Conservation (phyloP, 2,329 filamentous ascomycete genomes). For the Scopulariopsis brevicaulis region DNA sequence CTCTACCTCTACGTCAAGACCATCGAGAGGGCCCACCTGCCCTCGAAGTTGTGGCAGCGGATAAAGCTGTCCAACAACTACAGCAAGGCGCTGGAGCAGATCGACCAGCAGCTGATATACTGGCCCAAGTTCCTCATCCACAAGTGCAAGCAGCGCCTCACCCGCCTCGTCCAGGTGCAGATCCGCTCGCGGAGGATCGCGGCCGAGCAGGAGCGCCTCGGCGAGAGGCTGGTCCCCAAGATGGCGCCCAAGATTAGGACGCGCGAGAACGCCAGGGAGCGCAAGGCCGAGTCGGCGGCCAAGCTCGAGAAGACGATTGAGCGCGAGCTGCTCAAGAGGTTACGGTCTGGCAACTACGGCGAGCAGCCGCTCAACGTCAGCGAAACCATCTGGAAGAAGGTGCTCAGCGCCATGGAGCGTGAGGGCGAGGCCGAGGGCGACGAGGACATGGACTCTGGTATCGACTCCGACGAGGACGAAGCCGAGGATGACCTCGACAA, state of each 20-base stretch:
- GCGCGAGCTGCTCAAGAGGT: slow-evolving; percentile 80
- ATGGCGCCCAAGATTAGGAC: slow-evolving; percentile 81
- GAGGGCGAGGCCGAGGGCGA: slow-evolving; percentile 74
- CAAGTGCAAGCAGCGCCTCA: slow-evolving; percentile 94
- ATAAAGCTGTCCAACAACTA: slow-evolving; percentile 89
- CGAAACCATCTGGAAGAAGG: slow-evolving; percentile 94
- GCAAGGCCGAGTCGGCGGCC: slow-evolving; percentile 70
- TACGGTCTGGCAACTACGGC: slow-evolving; percentile 88
- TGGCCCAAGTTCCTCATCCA: slow-evolving; percentile 90
- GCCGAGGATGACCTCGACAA: slow-evolving; percentile 63
- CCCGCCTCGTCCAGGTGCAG: slow-evolving; percentile 81
- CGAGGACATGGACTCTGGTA: slow-evolving; percentile 79
- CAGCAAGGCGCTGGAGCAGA: slow-evolving; percentile 73
- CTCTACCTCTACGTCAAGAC: slow-evolving; percentile 98
- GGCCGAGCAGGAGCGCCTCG: slow-evolving; percentile 79
- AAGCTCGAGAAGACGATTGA: slow-evolving; percentile 96
- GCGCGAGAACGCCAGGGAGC: slow-evolving; percentile 63
- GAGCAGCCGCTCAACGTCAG: slow-evolving; percentile 92
- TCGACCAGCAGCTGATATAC: slow-evolving; percentile 80
- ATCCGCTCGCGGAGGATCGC: slow-evolving; percentile 71
- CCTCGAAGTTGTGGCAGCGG: slow-evolving; percentile 87
- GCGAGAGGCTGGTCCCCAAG: slow-evolving; percentile 79
- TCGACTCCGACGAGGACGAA: slow-evolving; percentile 62
- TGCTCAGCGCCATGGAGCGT: slow-evolving; percentile 79
- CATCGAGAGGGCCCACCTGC: slow-evolving; percentile 77